Evolutionary conservation across 345 rosid genomes (phyloP), one percentile per base, ranked within the genome.

Genomic region (Xanthoceras sorbifolium): DNA sequence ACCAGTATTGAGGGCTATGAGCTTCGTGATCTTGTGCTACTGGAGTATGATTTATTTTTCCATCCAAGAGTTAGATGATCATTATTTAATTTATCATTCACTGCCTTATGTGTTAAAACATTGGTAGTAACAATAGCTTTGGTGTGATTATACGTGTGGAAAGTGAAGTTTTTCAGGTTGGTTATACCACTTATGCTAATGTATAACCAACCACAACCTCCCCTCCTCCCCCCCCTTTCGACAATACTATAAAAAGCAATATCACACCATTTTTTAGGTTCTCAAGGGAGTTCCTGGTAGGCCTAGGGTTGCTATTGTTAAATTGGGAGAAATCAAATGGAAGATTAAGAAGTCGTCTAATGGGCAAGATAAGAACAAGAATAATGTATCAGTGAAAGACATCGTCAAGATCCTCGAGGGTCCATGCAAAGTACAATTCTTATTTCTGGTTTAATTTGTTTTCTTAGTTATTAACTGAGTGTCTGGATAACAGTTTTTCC

Each of bases 221-320:
- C n/a, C n/a, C n/a, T n/a, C n/a, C n/a, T n/a, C n/a, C n/a, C n/a
- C n/a, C n/a, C 34, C 15, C 22, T 26, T 62, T 64, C 31, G 1
- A 17, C 18, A 44, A 60, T 48, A 48, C 54, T 48, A 3, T 36
- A 31, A 67, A 57, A 46, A 76, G 52, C 15, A 64, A 48, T 55
- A n/a, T 14, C 26, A 14, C n/a, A 29, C 59, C 17, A 77, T 55
- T 63, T 65, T 78, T 40, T 72, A 93, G 98, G 88, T 93, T 86
- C 93, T 96, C 29, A 96, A 93, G 84, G 98, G 97, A 76, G 88
- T 91, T 84, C 92, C 99, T 69, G 98, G 92, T 81, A 87, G 97
- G 80, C 91, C 98, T 61, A 93, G 90, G 79, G 97, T 89, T 66
- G 84, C 86, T 50, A 90, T 89, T 72, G 94, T 96, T 67, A 88